Evolutionary conservation across 768 basidiomycete species (phyloP), one percentile per base, ranked within the genome.

Genomic region (Lactifluus hygrophoroides): DNA sequence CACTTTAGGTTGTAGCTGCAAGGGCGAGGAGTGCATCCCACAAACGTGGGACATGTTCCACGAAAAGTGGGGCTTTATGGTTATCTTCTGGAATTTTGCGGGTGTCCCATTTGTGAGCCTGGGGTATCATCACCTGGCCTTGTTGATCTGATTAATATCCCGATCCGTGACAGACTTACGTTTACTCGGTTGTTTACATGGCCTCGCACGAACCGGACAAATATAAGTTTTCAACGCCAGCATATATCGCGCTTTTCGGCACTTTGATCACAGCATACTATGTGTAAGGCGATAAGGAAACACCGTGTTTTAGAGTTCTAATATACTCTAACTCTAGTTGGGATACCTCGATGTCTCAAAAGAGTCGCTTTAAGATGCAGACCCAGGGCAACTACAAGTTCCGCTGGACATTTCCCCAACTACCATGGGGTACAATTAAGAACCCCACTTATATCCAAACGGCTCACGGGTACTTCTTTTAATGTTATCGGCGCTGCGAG

Each of bases 21-120:
- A 96, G 71, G 94, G 88, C 42, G 94, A 95, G 67, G 93, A 95
- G 68, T 93, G 90, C 66, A 93, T 94, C 61, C 91, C 92, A 6
- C 91, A 95, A 71, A 94, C 93, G 2, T 98, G 96, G 95, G 96
- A 97, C 67, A 99, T 99, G 92, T 96, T 86, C 76, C 91, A 95
- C 66, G 95, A 99, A 69, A 99, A 99, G 80, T 91, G 90, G 90
- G 90, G 94, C 30, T 97, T 94, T 78, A 87, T 97, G 82, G 86
- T 97, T 63, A 96, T 96, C 69, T 97, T 97, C 76, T 96, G 94
- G 94, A 93, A 94, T 69, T 84, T 92, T 65, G 90, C 94, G 2
- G 94, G 93, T 45, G 91, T 93, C 13, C 90, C 90, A 44, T 94
- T 94, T 73, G 89, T 90, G 69, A 63, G 88, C 38, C 54, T 27